Percentiles rank a stretch among this genome's conserved stretches.
phyloP scores from a whole-genome alignment of 2,329 filamentous ascomycete species.

The Diatrype stigma region DNA sequence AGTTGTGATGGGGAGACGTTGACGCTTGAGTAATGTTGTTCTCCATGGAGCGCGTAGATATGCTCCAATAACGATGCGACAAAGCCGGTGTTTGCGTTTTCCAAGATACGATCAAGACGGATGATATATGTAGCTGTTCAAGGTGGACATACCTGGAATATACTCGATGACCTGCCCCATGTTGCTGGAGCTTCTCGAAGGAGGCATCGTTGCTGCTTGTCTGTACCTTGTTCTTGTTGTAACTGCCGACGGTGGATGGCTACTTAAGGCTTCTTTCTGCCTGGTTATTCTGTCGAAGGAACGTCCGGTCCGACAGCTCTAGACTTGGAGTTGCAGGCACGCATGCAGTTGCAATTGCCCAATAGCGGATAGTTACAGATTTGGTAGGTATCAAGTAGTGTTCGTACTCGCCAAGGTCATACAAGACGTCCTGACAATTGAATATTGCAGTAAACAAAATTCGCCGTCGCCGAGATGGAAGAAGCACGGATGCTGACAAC shows the following conservation, averaged over 20 bases:
- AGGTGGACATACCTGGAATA: constrained; percentile 69
- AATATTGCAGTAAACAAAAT: constrained; percentile 11
- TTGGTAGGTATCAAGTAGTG: no score
- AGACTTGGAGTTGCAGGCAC: neutral
- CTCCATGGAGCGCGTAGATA: neutral
- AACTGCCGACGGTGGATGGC: constrained; percentile 1
- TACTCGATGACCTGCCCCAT: constrained; percentile 93
- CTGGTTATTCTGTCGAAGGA: neutral
- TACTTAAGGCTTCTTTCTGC: neutral
- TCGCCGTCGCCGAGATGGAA: neutral
- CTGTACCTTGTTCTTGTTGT: neutral
- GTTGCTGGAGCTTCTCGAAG: constrained; percentile 47
- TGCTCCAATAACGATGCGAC: neutral
- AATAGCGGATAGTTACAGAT: neutral
- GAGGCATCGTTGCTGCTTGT: constrained; percentile 44
- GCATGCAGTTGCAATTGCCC: neutral
- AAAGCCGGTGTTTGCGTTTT: constrained; percentile 26
- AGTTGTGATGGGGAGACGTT: neutral
- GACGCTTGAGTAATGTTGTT: neutral
- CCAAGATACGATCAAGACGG: constrained; percentile 5
- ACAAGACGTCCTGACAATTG: neutral
- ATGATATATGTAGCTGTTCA: constrained; percentile 1
- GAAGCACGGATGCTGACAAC: neutral
- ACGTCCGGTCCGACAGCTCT: neutral
- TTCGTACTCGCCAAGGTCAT: neutral